Evolutionary conservation across 805 yeast genomes (phyloP), one percentile per base, ranked within the genome.

Genomic region (Candida insectorum): DNA sequence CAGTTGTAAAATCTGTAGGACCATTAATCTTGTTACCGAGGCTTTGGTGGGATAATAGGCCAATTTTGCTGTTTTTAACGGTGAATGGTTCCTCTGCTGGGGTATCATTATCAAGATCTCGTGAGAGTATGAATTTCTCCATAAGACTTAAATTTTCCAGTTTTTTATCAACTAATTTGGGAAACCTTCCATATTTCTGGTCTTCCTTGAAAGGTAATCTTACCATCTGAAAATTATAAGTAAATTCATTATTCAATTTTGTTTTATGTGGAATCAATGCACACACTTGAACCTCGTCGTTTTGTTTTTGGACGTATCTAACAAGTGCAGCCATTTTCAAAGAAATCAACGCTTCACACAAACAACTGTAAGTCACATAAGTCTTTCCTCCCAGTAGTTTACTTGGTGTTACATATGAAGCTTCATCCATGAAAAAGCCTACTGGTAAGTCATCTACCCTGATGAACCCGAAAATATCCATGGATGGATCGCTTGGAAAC

Each of bases 121-220:
- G 53, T 5, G 51, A 28, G 5, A 40, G 29, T 4, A 65, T 48
- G 27, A 62, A 62, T 2, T 45, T 30, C 27, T 63, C 69, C 70
- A 65, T 36, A 16, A 55, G 44, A 15, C 34, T 30, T 6, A 36
- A 30, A 7, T 33, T 31, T 4, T 27, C 34, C n/a, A 29, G 25
- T 16, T 44, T 35, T n/a, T 36, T 43, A 14, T 36, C 40, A 12
- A 33, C 27, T 18, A 64, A 46, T 7, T 26, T 22, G 1, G 67
- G 64, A 44, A 82, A 74, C 16, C 65, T 66, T 3, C 88, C 76
- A 11, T 77, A 63, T 44, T 75, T 74, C 41, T 78, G 82, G 52
- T 88, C 96, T 43, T 85, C 95, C 26, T 73, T 71, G 54, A 74
- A 85, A 2, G 96, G 93, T 9, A 87, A 51, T 28, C 79, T 61